Evolutionary conservation across 257 asterid genomes (phyloP).

Genomic region (Solanum habrochaites): DNA sequence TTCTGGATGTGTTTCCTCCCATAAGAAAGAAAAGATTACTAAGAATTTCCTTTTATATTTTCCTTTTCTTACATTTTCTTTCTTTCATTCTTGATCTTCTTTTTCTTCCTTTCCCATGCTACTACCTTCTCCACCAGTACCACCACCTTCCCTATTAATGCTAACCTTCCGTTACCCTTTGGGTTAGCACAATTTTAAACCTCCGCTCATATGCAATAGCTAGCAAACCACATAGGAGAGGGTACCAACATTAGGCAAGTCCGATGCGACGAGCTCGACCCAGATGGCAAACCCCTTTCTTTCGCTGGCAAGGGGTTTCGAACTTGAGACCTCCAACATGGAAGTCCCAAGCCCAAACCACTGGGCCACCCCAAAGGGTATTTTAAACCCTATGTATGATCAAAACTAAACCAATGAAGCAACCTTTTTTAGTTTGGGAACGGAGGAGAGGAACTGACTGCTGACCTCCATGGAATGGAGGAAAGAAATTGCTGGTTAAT

Average conservation of each 20-base stretch:
- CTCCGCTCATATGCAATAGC: too few relatives aligned
- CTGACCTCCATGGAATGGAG: not conserved
- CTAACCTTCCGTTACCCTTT: not conserved
- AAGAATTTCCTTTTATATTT: not conserved
- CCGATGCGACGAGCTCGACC: too few relatives aligned
- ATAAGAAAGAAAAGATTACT: not conserved
- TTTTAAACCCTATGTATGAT: not conserved
- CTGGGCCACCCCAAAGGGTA: not conserved
- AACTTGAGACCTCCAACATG: too few relatives aligned
- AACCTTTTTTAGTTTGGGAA: not conserved
- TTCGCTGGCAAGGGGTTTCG: too few relatives aligned
- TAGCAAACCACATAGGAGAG: too few relatives aligned
- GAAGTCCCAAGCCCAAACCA: not conserved
- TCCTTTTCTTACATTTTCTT: not conserved
- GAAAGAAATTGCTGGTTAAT: not conserved
- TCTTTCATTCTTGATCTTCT: not conserved
- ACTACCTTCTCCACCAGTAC: not conserved
- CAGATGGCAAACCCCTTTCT: too few relatives aligned
- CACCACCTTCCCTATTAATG: not conserved
- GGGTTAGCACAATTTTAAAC: too few relatives aligned
- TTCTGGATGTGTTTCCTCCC: not conserved
- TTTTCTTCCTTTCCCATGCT: not conserved
- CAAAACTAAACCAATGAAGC: not conserved
- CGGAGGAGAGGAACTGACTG: not conserved
- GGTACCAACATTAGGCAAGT: too few relatives aligned